Percentiles rank a stretch among this genome's conserved stretches.
These are phyloP conservation scores for Quercus agrifolia DNA, from an alignment of 306 rosid genomes.

Conservation along the genomic window DNA sequence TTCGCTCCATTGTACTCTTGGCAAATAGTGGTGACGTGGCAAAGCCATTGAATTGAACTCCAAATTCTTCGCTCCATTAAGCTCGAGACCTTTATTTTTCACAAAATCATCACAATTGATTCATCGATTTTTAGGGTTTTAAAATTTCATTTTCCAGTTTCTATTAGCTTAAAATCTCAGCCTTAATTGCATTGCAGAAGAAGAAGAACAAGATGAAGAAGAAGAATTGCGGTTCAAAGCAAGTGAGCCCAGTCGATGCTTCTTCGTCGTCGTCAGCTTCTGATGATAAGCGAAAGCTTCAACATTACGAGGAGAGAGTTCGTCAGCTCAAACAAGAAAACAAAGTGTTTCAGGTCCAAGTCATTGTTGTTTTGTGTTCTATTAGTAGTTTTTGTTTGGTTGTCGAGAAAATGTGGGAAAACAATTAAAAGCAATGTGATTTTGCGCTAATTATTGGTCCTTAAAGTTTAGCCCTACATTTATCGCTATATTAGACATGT, in stretches of 20 bases:
- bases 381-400: conserved; percentile 7
- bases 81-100: too few relatives aligned
- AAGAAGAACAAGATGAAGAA: conserved; percentile 43
- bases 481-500: too few relatives aligned
- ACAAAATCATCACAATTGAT: too few relatives aligned
- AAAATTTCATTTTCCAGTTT: too few relatives aligned
- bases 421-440: background rate
- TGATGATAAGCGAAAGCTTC: conserved; percentile 24
- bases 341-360: conserved; percentile 52
- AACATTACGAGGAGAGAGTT: conserved; percentile 33
- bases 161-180: background rate
- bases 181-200: background rate
- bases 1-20: too few relatives aligned
- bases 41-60: too few relatives aligned
- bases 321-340: conserved; percentile 18
- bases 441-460: background rate
- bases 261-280: conserved; percentile 25
- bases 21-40: too few relatives aligned
- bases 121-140: too few relatives aligned
- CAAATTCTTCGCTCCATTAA: too few relatives aligned
- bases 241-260: conserved; percentile 34
- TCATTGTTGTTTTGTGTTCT: conserved; percentile 4
- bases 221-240: conserved; percentile 60
- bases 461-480: too few relatives aligned
- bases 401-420: background rate